Percentiles rank a stretch among this genome's conserved stretches.
phyloP scores from a whole-genome alignment of 306 rosid species.

The Rubus idaeus region DNA sequence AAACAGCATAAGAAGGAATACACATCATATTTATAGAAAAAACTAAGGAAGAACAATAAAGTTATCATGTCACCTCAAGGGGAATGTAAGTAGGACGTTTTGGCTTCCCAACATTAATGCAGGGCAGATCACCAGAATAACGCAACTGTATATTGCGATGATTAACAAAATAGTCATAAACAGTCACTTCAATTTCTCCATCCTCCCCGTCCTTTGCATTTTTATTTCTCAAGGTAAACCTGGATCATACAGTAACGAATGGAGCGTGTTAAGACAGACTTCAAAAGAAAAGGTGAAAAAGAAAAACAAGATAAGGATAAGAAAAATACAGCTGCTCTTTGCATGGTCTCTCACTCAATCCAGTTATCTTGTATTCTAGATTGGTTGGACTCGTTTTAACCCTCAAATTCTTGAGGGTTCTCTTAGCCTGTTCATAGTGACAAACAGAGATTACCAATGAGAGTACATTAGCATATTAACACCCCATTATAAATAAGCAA shows the following conservation, averaged over 20 bases:
- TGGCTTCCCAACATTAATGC: conserved; percentile 92
- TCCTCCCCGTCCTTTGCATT: conserved; percentile 43
- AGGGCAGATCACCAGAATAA: conserved; percentile 74
- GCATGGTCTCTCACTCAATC: conserved; percentile 80
- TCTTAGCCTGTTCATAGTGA: conserved; percentile 64
- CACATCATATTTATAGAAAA: not conserved
- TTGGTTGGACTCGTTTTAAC: conserved; percentile 65
- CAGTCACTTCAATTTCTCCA: conserved; percentile 60
- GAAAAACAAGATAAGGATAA: not conserved
- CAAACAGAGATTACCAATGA: not conserved
- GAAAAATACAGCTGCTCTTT: conserved; percentile 57
- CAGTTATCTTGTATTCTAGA: conserved; percentile 78
- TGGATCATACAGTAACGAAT: conserved; percentile 13
- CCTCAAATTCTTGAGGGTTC: conserved; percentile 77
- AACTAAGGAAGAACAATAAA: not conserved
- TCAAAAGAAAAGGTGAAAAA: not conserved
- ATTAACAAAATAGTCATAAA: conserved; percentile 76
- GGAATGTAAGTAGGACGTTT: conserved; percentile 86
- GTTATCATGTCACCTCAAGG: conserved; percentile 56
- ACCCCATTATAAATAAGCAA: not conserved
- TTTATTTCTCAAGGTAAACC: conserved; percentile 63
- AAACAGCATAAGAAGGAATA: not conserved
- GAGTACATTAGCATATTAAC: not conserved
- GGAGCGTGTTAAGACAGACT: not conserved
- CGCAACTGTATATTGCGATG: conserved; percentile 52